Conservation (phyloP, 768 basidiomycete species). For the Hemileccinum rubropunctum region DNA sequence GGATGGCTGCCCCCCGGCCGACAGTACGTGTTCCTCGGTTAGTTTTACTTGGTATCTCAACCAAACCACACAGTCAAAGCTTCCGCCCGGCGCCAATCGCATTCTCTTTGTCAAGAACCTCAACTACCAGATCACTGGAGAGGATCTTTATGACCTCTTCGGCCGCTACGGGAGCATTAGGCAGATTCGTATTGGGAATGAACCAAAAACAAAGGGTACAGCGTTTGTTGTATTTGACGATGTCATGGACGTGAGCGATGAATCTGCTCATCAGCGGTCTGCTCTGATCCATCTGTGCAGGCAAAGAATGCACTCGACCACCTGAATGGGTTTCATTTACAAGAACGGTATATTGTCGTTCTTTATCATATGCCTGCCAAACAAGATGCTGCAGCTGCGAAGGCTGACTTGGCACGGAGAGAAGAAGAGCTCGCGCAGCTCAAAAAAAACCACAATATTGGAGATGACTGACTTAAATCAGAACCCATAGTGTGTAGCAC, state of each 20-base stretch:
- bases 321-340: constrained; percentile 95
- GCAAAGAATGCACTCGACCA: constrained; percentile 97
- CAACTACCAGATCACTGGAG: constrained; percentile 89
- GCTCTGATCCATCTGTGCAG: constrained; percentile 39
- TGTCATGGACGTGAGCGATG: constrained; percentile 81
- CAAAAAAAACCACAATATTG: constrained; percentile 85
- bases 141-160: constrained; percentile 95
- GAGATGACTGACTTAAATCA: constrained; percentile 52
- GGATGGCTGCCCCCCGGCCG: constrained; percentile 69
- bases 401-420: constrained; percentile 85
- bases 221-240: constrained; percentile 97
- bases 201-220: constrained; percentile 90
- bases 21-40: constrained; percentile 40
- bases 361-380: constrained; percentile 98
- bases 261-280: background rate
- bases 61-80: constrained; percentile 55
- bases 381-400: constrained; percentile 89
- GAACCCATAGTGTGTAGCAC: constrained; percentile 13
- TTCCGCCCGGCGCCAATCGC: constrained; percentile 89
- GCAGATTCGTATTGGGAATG: constrained; percentile 91
- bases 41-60: background rate
- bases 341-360: constrained; percentile 98
- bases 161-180: constrained; percentile 96
- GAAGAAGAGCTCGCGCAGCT: constrained; percentile 87
- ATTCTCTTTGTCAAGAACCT: constrained; percentile 93